A percentile compares a stretch with the other conserved stretches of the same genome.
These are phyloP conservation scores for Herpetospermum pedunculosum DNA, from an alignment of 306 rosid species.

Conservation along the genomic window DNA sequence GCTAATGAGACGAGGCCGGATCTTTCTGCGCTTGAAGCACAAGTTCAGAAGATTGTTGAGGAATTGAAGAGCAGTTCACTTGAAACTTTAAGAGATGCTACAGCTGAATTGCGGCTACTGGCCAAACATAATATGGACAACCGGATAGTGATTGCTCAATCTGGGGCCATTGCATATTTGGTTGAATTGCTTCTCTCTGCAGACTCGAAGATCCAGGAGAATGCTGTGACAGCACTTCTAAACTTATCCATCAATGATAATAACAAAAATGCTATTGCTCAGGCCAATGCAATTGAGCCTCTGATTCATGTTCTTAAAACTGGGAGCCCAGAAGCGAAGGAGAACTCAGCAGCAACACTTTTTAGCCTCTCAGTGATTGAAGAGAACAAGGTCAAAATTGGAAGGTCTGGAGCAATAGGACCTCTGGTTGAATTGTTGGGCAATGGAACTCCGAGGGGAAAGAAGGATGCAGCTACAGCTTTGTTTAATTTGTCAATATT, in stretches of 20 bases:
- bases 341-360: conserved; percentile 98
- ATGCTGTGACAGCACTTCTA: conserved; percentile 96
- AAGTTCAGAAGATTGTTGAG: conserved; percentile 73
- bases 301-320: conserved; percentile 76
- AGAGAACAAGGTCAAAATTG: conserved; percentile 84
- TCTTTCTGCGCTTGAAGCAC: conserved; percentile 79
- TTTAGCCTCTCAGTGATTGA: conserved; percentile 98
- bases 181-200: conserved; percentile 62
- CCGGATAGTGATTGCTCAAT: conserved; percentile 84
- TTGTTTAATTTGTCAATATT: conserved; percentile 87
- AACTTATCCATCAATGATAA: conserved; percentile 92
- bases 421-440: conserved; percentile 98
- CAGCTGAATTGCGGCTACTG: conserved; percentile 65
- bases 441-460: conserved; percentile 92
- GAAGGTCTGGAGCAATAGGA: conserved; percentile 82
- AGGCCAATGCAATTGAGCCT: conserved; percentile 82
- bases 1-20: conserved; percentile 64
- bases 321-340: conserved; percentile 96
- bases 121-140: conserved; percentile 95
- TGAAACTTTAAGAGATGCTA: conserved; percentile 70
- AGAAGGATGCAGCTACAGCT: conserved; percentile 98
- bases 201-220: conserved; percentile 69
- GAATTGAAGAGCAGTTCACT: conserved; percentile 55
- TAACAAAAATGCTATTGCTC: conserved; percentile 81
- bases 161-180: conserved; percentile 72